A percentile compares a stretch with the other conserved stretches of the same genome.
These are phyloP conservation scores for Sporobolomyces phaffii DNA, from an alignment of 768 basidiomycete species.

Conservation along the genomic window DNA sequence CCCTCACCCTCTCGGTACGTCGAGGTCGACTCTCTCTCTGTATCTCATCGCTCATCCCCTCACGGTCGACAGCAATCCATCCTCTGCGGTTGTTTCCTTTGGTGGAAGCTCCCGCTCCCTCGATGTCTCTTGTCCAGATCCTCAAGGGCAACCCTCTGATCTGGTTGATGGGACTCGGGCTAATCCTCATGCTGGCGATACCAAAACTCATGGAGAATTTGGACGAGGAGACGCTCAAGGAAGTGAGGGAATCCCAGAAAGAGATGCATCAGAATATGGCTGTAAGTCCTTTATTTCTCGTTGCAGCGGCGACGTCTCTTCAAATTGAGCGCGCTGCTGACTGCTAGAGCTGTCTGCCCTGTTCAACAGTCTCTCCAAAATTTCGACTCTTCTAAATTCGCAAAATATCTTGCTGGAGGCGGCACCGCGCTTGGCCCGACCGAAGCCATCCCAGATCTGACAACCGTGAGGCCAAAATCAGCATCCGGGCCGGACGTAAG, in stretches of 20 bases:
- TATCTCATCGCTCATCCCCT: neutral
- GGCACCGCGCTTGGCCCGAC: too few relatives aligned
- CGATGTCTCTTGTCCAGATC: constrained; percentile 9
- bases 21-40: neutral
- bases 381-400: constrained; percentile 11
- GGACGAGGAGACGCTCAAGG: neutral
- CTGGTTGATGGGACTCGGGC: constrained; percentile 1
- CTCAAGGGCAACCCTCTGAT: constrained; percentile 13
- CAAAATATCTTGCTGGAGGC: constrained; percentile 9
- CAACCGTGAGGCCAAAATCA: neutral
- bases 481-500: too few relatives aligned
- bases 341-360: too few relatives aligned
- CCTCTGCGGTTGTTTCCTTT: neutral
- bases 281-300: too few relatives aligned
- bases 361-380: neutral
- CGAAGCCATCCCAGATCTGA: neutral
- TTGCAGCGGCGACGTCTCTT: too few relatives aligned
- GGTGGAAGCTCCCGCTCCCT: neutral
- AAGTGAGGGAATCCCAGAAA: constrained; percentile 6
- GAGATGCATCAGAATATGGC: constrained; percentile 2
- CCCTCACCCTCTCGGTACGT: neutral
- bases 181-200: constrained; percentile 1
- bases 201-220: constrained; percentile 9
- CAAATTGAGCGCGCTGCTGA: too few relatives aligned
- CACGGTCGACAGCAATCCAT: neutral